Evolutionary conservation across 2,329 filamentous ascomycete species (phyloP).

Genomic region (Zarea fungicola): DNA sequence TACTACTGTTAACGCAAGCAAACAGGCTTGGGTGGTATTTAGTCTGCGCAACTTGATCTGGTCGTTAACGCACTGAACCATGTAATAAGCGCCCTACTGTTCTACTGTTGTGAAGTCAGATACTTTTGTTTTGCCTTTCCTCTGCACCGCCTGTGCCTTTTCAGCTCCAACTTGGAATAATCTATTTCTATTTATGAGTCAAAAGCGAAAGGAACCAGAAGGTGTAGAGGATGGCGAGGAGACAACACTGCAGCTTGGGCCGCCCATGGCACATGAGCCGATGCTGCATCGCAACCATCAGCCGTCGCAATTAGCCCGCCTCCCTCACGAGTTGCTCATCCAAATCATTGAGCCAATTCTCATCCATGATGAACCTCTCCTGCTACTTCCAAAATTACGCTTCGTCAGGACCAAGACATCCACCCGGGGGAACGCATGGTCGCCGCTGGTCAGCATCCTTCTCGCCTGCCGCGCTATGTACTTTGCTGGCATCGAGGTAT

Average conservation of each 20-base stretch:
- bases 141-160: no score
- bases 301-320: not conserved
- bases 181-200: no score
- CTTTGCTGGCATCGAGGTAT: constrained; percentile 8
- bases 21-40: no score
- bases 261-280: not conserved
- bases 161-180: no score
- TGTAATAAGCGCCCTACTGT: no score
- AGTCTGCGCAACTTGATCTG: no score
- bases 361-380: not conserved
- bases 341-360: not conserved
- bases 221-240: not conserved
- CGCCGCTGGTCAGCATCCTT: constrained; percentile 7
- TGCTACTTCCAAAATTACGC: not conserved
- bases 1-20: no score
- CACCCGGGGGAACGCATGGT: not conserved
- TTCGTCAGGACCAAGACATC: constrained; percentile 1
- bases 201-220: not conserved
- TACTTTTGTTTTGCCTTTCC: no score
- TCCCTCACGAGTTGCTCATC: constrained; percentile 1
- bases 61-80: no score
- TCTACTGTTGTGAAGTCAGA: no score
- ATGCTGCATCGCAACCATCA: not conserved
- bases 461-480: constrained; percentile 9
- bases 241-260: not conserved